phyloP scores from a whole-genome alignment of 306 rosid genomes.

The Dalbergia cultrata region DNA sequence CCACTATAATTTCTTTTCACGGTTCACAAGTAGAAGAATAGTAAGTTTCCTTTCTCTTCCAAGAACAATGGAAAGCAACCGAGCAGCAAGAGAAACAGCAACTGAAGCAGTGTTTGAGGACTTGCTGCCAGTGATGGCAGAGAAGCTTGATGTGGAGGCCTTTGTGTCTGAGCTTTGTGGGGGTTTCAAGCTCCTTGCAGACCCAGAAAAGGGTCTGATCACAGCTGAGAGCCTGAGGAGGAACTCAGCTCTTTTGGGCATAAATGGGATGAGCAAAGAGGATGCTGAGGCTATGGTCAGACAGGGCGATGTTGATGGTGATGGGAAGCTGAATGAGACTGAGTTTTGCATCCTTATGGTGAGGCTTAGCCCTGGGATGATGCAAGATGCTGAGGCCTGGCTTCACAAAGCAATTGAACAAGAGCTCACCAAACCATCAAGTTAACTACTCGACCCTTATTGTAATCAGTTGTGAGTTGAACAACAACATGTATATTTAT shows the following conservation, averaged over 20 bases:
- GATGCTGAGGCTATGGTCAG: conserved; percentile 76
- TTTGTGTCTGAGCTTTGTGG: conserved; percentile 71
- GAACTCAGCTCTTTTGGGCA: conserved; percentile 67
- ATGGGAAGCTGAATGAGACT: conserved; percentile 67
- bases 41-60: conserved; percentile 8
- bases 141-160: conserved; percentile 76
- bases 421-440: conserved; percentile 50
- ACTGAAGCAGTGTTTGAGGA: conserved; percentile 59
- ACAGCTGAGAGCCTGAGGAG: conserved; percentile 67
- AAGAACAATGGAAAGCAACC: conserved; percentile 46
- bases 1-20: neutral
- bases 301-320: conserved; percentile 82
- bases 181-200: conserved; percentile 76
- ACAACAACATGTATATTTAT: neutral
- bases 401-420: conserved; percentile 67
- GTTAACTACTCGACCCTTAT: neutral
- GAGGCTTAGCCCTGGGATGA: conserved; percentile 85
- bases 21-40: neutral
- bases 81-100: neutral
- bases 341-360: conserved; percentile 88
- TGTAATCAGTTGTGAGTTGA: conserved; percentile 27
- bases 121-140: conserved; percentile 80
- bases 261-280: conserved; percentile 75
- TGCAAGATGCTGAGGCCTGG: conserved; percentile 81
- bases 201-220: conserved; percentile 62